Evolutionary conservation across 371 early-diverging fungal genomes (phyloP), one percentile per base, ranked within the genome.

Genomic region (Mucor velutinosus): DNA sequence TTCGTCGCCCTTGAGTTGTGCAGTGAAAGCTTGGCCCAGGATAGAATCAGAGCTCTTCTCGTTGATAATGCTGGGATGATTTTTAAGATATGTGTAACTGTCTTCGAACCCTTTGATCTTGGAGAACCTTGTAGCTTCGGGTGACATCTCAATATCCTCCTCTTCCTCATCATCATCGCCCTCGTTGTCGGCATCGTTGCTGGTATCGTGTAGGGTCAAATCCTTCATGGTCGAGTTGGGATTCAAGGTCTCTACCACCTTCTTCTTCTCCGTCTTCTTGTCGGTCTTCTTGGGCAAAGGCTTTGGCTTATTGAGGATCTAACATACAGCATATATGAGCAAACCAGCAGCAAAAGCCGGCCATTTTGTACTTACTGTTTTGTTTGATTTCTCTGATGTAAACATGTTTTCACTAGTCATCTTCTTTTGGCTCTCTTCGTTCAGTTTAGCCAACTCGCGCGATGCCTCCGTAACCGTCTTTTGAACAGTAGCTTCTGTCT

Each of bases 11-110:
- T 85, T 82, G 60, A 96, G 86, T 71, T 95, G 90, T 17, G 85
- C 76, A 25, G 89, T 86, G 68, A 97, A 96, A 10, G 95, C 97
- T 57, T 93, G 89, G 0, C 93, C 94, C 62, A 97, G 78, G 51
- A 97, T 90, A 74, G 94, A 88, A 76, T 97, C 96, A 6, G 90
- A 86, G 58, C 86, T 87, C 39, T 78, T 84, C 64, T 90, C 88
- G 32, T 79, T 86, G 29, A 91, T 88, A 27, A 97, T 81, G 17
- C 86, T 80, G 19, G 91, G 86, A 70, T 96, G 78, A 32, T 85
- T 81, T 32, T 75, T 73, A 35, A 97, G 85, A 59, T 84, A 94
- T 49, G 86, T 80, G 70, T 82, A 86, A 39, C 89, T 87, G 15
- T 86, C 84, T 35, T 91, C 92, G 65, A 95, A 87, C 27, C 84